Base-by-base conservation (phyloP, 1,139 yeast species). In the Yamadazyma dushanensis region DNA sequence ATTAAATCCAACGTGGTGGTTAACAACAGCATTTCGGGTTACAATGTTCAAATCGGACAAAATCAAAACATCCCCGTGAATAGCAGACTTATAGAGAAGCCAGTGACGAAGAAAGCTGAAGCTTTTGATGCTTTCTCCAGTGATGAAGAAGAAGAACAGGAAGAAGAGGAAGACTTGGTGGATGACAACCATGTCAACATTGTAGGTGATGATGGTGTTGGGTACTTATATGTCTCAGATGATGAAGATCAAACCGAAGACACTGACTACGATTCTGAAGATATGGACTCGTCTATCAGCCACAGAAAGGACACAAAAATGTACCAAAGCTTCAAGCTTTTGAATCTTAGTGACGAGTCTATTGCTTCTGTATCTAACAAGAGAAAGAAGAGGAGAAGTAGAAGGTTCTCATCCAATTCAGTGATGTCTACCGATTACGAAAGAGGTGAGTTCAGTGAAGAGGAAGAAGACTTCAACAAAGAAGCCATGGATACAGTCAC, bases 401-500 rank as follows among this genome's bases (percentile, higher is more conserved):
- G 76, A 42, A 51, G 75, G 40, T 52, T 65, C 31, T 65, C 72
- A 3, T 47, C 70, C 8, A 65, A 63, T 20, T 65, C 73, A 24
- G 54, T 59, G 23, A 49, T 68, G 29, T 67, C 73, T 2, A 63
- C 72, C 6, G 73, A 66, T 43, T 66, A 59, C 46, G 76, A 67
- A 41, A 38, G 51, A 8, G 66, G 59, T 14, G 62, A 52, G 5
- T 63, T 52, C 34, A 56, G 67, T 11, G 63, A 57, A 6, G 56
- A 48, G 33, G 95, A 83, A 38, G 97, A 89, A 56, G 87, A 83
- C 53, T 92, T 94, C 59, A 75, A 77, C 47, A 74, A 73, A 37
- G 98, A 94, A 66, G 98, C 97, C 13, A 70, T 83, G 40, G 96
- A 95, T n/a, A 89, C 97, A 0, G 86, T 92, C 26, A 86, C 83